Base-by-base conservation (phyloP, 768 basidiomycete species). In the Boletus speciosus region DNA sequence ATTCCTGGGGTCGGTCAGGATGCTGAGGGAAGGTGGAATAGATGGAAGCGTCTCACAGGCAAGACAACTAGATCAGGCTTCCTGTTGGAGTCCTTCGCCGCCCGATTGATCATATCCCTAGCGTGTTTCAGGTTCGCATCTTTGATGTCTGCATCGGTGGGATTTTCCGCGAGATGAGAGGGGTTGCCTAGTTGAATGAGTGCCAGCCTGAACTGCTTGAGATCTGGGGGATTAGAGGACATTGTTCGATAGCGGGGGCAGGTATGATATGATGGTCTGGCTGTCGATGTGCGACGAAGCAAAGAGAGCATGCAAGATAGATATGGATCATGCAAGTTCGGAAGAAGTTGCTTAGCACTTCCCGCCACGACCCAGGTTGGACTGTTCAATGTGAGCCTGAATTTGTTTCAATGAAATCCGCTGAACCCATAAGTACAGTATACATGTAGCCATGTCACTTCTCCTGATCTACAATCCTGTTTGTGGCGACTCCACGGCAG, bases 171-270 rank as follows among this genome's bases (percentile, higher is more conserved):
- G 40, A 45, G 80, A 1, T 79, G 60, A 19, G 84, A 79, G 35
- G 90, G 74, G 49, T 75, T 74, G n/a, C 92, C 92, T 5, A 99
- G 81, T 70, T 99, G 97, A 52, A 98, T 82, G 43, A 98, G 78
- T 1, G 95, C 93, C 49, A 99, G 79, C 19, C 79, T 86, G 73
- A 98, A 98, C 2, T 84, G 78, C 61, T 82, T 85, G 68, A 90
- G 78, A 3, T 72, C 52, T 31, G 64, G 65, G 1, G 78, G 76
- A 4, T 55, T 50, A 34, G 58, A 59, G 49, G 66, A 61, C 70
- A 72, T 71, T 27, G 61, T 39, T 57, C 59, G 61, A 44, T 39
- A 42, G 8, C 43, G 12, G 19, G 46, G n/a, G 34, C 9, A 23
- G 32, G 29, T 35, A 25, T 15, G 34, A 50, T 46, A 31, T 15